These are phyloP conservation scores for Candida tibetensis DNA, from an alignment of 805 yeast species.

Conservation along the genomic window DNA sequence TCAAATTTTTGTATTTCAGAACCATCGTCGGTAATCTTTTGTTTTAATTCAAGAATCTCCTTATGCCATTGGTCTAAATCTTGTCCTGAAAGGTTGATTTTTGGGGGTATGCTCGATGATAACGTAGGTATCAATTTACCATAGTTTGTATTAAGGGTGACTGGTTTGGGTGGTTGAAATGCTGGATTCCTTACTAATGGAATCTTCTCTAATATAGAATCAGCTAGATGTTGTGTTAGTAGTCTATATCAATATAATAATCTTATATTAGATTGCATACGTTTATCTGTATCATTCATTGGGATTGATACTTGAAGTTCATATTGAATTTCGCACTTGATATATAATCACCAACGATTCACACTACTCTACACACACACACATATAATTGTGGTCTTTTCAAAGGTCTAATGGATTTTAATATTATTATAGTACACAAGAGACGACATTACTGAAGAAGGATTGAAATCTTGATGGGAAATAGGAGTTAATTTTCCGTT, in stretches of 20 bases:
- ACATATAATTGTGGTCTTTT: too few relatives aligned
- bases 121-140: slow-evolving; percentile 33
- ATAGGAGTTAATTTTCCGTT: too few relatives aligned
- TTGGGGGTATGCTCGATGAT: slow-evolving; percentile 38
- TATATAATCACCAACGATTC: neutral
- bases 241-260: neutral
- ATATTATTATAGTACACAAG: neutral
- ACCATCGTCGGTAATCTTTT: slow-evolving; percentile 17
- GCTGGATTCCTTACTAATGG: slow-evolving; percentile 55
- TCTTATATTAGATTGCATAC: slow-evolving; percentile 18
- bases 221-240: slow-evolving; percentile 30
- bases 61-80: slow-evolving; percentile 29
- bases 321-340: neutral
- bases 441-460: neutral
- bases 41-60: slow-evolving; percentile 28
- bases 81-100: slow-evolving; percentile 22
- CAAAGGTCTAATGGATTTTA: too few relatives aligned
- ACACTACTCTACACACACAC: too few relatives aligned
- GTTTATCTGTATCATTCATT: slow-evolving; percentile 20
- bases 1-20: slow-evolving; percentile 16
- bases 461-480: too few relatives aligned
- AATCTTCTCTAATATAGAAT: slow-evolving; percentile 48
- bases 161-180: slow-evolving; percentile 52
- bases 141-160: slow-evolving; percentile 49
- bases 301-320: neutral